Evolutionary conservation across 306 rosid species (phyloP), one percentile per base, ranked within the genome.

Genomic region (Purshia tridentata): DNA sequence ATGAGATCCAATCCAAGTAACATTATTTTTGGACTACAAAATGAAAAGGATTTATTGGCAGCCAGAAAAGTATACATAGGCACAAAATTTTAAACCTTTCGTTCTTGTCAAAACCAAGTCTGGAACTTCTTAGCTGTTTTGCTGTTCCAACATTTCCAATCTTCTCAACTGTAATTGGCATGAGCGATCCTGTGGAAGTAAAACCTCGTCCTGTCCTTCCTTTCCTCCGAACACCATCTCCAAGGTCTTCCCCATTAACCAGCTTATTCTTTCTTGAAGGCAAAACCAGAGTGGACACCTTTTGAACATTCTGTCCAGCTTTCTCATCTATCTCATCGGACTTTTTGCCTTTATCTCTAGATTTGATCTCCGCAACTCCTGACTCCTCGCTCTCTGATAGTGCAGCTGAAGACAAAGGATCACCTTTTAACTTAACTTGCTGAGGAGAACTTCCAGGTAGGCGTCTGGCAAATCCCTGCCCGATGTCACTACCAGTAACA

Each of bases 371-470:
- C 47, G 77, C 91, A 79, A 75, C 83, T 78, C 96, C 99, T 19
- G 97, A 95, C 85, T 95, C 99, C 83, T 95, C 99, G 69, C 99
- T 95, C 81, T 92, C 99, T 47, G 99, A 94, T 74, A 84, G 80
- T 73, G 86, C 86, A 60, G 94, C 81, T 48, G 97, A 85, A 72
- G 97, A 84, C 70, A 93, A 76, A 39, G 92, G 84, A 4, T 94
- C 99, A 12, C 90, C 86, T 85, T 89, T 94, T 80, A 84, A 69
- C 83, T 84, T 91, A 72, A 86, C 84, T 76, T 89, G 97, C 84
- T 89, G 98, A 71, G 98, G 89, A 74, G 99, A 94, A 80, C 81
- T 81, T 72, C 92, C 88, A 56, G 88, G 78, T 77, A 86, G 18
- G 77, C 91, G 94, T 84, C 88, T 88, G 71, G 85, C 67, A 77